phyloP scores from a whole-genome alignment of 202 grass and related monocot species.

The Saccharum hybrid region DNA sequence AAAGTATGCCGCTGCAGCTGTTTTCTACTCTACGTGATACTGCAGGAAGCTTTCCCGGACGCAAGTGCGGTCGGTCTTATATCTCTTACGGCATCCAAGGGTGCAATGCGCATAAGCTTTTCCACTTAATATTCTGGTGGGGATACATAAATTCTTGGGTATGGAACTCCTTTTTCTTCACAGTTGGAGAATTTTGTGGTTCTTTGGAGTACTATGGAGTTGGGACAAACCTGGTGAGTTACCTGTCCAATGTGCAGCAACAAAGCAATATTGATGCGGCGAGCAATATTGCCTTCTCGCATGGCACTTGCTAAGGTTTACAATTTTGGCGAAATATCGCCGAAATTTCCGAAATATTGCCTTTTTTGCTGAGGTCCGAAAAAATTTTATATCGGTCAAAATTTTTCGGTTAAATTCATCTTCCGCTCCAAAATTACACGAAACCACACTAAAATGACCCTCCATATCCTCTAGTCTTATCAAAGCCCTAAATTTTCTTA shows the following conservation, averaged over 20 bases:
- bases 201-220: constrained; percentile 73
- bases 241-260: constrained; percentile 58
- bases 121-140: background rate
- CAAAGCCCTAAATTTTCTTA: too few species aligned
- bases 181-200: constrained; percentile 67
- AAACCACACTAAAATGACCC: too few species aligned
- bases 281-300: constrained; percentile 65
- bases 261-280: constrained; percentile 63
- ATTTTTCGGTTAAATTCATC: too few species aligned
- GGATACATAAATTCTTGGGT: background rate
- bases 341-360: too few species aligned
- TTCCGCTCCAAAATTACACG: too few species aligned
- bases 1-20: too few species aligned
- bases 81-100: background rate
- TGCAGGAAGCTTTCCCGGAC: too few species aligned
- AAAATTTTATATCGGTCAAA: too few species aligned
- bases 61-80: too few species aligned
- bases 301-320: constrained; percentile 40
- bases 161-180: background rate
- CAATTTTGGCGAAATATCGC: too few species aligned
- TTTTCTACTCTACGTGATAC: too few species aligned
- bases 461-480: too few species aligned
- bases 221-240: constrained; percentile 69
- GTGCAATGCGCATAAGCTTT: background rate
- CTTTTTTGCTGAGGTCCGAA: constrained; percentile 21